Evolutionary conservation across 495 filamentous ascomycete species (phyloP).

Genomic region (Chlorociboria aeruginascens): DNA sequence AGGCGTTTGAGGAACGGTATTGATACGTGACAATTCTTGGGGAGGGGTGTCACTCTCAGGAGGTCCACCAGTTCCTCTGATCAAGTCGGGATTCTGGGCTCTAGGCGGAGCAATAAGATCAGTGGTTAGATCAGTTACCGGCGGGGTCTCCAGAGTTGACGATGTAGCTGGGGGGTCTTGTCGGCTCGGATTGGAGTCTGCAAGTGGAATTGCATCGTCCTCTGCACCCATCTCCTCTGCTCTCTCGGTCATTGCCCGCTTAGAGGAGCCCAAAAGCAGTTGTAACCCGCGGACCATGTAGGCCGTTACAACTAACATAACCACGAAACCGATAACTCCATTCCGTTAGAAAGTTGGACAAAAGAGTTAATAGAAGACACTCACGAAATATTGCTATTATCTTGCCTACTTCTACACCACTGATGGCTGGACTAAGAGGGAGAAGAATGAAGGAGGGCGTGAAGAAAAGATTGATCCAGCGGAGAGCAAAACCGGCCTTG

Average conservation of each 20-base stretch:
- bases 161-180: conserved; percentile 20
- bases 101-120: conserved; percentile 13
- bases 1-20: conserved; percentile 21
- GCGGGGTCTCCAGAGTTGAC: conserved; percentile 3
- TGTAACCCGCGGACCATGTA: conserved; percentile 39
- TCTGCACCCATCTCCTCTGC: conserved; percentile 35
- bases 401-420: conserved; percentile 38
- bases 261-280: conserved; percentile 33
- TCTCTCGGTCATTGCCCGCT: conserved; percentile 33
- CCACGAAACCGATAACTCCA: conserved; percentile 37
- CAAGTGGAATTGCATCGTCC: conserved; percentile 28
- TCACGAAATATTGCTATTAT: conserved; percentile 41
- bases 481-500: conserved; percentile 40
- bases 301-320: conserved; percentile 32
- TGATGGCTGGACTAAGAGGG: conserved; percentile 37
- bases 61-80: conserved; percentile 28
- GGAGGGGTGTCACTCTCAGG: conserved; percentile 15
- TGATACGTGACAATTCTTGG: background rate
- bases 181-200: conserved; percentile 7
- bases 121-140: conserved; percentile 8
- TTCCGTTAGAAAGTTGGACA: background rate
- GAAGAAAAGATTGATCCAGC: conserved; percentile 44
- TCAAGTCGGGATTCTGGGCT: conserved; percentile 24
- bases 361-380: conserved; percentile 3
- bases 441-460: conserved; percentile 37